These are phyloP conservation scores for Paraurostyla sp. DNA, from an alignment of 73 alveolate genomes.

Conservation along the genomic window DNA sequence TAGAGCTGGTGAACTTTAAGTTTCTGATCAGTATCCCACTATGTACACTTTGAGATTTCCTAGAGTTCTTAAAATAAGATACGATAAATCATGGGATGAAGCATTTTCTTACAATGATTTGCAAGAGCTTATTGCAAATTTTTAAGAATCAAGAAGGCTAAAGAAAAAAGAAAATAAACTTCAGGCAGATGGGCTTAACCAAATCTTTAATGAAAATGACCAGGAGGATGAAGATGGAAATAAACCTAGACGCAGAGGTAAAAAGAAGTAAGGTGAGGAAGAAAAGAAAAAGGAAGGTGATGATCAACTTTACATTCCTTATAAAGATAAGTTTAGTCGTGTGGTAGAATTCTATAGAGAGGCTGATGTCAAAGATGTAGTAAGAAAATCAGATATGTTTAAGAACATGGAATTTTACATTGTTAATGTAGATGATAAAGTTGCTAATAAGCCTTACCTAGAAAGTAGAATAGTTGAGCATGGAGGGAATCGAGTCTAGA, in stretches of 20 bases:
- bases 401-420: constrained; percentile 94
- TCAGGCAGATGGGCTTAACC: constrained; percentile 65
- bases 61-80: constrained; percentile 92
- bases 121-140: constrained; percentile 84
- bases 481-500: constrained; percentile 97
- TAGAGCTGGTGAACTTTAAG: constrained; percentile 97
- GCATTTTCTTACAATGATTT: constrained; percentile 88
- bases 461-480: constrained; percentile 91
- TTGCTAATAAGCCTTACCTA: constrained; percentile 84
- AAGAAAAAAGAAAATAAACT: constrained; percentile 78
- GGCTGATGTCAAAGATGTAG: constrained; percentile 88
- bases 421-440: constrained; percentile 81
- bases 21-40: constrained; percentile 91
- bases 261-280: constrained; percentile 69
- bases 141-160: constrained; percentile 81
- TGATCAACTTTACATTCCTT: constrained; percentile 59
- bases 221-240: constrained; percentile 80
- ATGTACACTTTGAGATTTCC: constrained; percentile 97
- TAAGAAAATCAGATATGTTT: constrained; percentile 86
- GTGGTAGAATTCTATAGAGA: constrained; percentile 90
- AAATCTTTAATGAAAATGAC: constrained; percentile 73
- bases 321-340: constrained; percentile 38
- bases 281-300: constrained; percentile 80
- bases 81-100: constrained; percentile 96
- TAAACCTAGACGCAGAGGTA: constrained; percentile 77